These are phyloP conservation scores for Carex myosuroides DNA, from an alignment of 176 grass and related monocot species.

Conservation along the genomic window DNA sequence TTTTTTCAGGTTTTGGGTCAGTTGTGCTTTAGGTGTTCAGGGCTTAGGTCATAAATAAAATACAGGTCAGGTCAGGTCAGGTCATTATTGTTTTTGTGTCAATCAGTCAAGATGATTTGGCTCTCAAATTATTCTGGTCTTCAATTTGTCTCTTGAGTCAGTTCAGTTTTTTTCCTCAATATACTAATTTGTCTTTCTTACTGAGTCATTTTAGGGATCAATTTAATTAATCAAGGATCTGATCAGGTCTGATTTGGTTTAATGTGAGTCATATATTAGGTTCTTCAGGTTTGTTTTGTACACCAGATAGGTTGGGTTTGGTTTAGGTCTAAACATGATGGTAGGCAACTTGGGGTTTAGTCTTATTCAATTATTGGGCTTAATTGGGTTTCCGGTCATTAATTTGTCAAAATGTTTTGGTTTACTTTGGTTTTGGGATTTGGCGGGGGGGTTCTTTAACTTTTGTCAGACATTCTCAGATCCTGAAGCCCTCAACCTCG, in stretches of 20 bases:
- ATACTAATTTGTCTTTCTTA: background rate
- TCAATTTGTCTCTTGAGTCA: background rate
- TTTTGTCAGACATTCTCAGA: background rate
- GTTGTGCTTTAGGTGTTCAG: background rate
- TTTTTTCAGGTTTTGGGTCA: background rate
- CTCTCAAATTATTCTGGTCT: background rate
- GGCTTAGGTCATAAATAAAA: background rate
- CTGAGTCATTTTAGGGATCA: background rate
- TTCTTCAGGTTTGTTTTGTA: background rate
- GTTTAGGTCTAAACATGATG: background rate
- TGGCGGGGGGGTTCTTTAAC: background rate
- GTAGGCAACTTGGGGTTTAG: background rate
- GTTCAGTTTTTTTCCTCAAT: background rate
- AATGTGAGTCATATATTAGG: background rate
- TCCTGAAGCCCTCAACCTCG: constrained; percentile 15
- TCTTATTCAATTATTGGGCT: background rate
- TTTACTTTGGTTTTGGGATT: background rate
- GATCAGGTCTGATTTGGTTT: background rate
- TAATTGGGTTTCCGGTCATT: background rate
- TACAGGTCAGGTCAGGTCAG: background rate
- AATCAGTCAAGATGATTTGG: background rate
- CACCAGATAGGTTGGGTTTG: background rate
- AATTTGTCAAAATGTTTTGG: background rate
- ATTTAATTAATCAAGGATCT: background rate
- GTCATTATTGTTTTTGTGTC: background rate